Base-by-base conservation (phyloP, 2,329 filamentous ascomycete genomes). In the Fusarium secorum region DNA sequence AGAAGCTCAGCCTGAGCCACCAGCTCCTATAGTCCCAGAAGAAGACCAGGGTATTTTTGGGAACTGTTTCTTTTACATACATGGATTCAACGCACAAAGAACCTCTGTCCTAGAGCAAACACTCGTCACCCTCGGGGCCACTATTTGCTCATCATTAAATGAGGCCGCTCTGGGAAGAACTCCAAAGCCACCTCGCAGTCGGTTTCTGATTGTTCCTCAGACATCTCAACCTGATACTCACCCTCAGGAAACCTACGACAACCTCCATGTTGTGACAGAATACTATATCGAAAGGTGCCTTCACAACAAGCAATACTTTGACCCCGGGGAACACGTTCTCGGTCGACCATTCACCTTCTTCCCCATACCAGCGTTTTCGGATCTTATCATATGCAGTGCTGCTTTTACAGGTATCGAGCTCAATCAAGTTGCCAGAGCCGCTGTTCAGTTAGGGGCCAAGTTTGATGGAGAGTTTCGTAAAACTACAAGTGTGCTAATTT, bases 261-360 rank as follows among this genome's bases (percentile, higher is more conserved):
- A 79, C 32, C 76, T 88, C 11, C 78, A 85, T 54, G 78, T 87
- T 45, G 90, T 97, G 35, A 98, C 94, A 15, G 94, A 97, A 77
- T 97, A 96, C 86, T 99, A 95, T 87, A 86, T 99, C 56, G 96
- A 99, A 81, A 89, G 90, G 51, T 98, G 95, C 78, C 83, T 99
- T 41, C 90, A 95, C 78, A 88, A 89, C 70, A 96, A 93, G 79
- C 83, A 82, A 30, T 88, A 95, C 73, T 85, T 93, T 49, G 84
- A 91, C 33, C 93, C 94, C 9, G 83, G 85, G 55, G 84, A 88
- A 8, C 90, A 96, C 28, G 86, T 93, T 42, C 86, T 97, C 28
- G 94, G 93, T 64, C 89, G 89, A 11, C 94, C 96, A 5, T 93
- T 98, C 68, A 85, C 89, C 10, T 82, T 83, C 33, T 92, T 93